These are phyloP conservation scores for Pichia exigua DNA, from an alignment of 805 yeast genomes.

Conservation along the genomic window DNA sequence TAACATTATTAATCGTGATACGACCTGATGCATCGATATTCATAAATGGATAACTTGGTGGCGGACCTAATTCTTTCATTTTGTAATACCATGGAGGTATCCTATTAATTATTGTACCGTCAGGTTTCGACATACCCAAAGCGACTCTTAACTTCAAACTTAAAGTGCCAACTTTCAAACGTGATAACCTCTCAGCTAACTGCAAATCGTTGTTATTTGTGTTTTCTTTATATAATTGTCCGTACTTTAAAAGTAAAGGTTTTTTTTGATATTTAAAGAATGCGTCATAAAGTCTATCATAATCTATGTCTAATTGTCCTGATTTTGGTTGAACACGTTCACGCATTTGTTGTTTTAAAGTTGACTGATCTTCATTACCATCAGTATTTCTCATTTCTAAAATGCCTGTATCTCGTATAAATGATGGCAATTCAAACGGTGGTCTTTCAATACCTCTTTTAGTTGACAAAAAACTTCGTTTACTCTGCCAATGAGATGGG, in stretches of 20 bases:
- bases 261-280: conserved; percentile 75
- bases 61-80: conserved; percentile 68
- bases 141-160: conserved; percentile 60
- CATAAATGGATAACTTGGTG: conserved; percentile 71
- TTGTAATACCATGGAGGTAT: conserved; percentile 76
- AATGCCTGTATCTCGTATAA: conserved; percentile 76
- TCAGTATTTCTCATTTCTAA: conserved; percentile 70
- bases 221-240: conserved; percentile 78
- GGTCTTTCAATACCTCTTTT: conserved; percentile 58
- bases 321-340: conserved; percentile 84
- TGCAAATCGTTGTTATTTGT: conserved; percentile 29
- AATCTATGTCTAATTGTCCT: conserved; percentile 82
- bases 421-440: conserved; percentile 72
- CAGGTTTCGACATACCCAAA: conserved; percentile 49
- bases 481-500: conserved; percentile 79
- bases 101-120: conserved; percentile 14
- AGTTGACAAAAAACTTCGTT: conserved; percentile 64
- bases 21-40: conserved; percentile 33
- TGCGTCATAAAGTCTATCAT: conserved; percentile 72
- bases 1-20: conserved; percentile 27
- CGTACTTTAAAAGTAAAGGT: conserved; percentile 61
- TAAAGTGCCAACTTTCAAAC: conserved; percentile 55
- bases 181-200: conserved; percentile 13
- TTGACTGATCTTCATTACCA: conserved; percentile 35
- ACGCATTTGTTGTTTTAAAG: conserved; percentile 65